Conservation (phyloP, 2,329 filamentous ascomycete genomes). For the Cytospora chrysosperma region DNA sequence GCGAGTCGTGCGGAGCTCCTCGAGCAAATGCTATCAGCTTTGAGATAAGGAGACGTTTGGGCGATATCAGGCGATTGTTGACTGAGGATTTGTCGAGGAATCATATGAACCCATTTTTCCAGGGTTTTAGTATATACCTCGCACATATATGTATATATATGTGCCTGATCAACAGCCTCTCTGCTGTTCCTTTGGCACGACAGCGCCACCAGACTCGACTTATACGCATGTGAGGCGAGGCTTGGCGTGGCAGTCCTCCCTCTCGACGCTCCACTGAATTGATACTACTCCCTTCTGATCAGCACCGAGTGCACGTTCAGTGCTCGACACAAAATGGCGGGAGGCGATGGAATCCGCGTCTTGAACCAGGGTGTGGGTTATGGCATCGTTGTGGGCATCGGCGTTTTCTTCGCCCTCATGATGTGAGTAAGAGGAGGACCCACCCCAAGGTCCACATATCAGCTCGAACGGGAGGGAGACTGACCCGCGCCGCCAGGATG, state of each 20-base stretch:
- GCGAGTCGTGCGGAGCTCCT: neutral
- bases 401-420: slow-evolving; percentile 42
- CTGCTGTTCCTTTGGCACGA: neutral
- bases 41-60: slow-evolving; percentile 9
- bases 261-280: neutral
- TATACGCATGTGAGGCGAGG: neutral
- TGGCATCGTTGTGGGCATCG: slow-evolving; percentile 50
- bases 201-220: neutral
- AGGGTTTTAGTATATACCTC: neutral
- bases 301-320: neutral
- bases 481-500: slow-evolving; percentile 27
- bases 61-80: neutral
- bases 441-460: neutral
- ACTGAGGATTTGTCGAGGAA: neutral
- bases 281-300: neutral
- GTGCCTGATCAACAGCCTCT: neutral
- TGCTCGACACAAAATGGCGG: slow-evolving; percentile 6
- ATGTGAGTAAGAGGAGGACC: slow-evolving; percentile 34
- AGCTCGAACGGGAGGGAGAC: neutral
- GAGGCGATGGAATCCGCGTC: slow-evolving; percentile 14
- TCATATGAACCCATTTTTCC: neutral
- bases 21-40: slow-evolving; percentile 1
- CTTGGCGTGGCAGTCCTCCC: neutral
- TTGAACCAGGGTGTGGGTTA: slow-evolving; percentile 39
- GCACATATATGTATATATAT: neutral